Conservation (phyloP, 176 grass and related monocot species). For the Juncus inflexus region DNA sequence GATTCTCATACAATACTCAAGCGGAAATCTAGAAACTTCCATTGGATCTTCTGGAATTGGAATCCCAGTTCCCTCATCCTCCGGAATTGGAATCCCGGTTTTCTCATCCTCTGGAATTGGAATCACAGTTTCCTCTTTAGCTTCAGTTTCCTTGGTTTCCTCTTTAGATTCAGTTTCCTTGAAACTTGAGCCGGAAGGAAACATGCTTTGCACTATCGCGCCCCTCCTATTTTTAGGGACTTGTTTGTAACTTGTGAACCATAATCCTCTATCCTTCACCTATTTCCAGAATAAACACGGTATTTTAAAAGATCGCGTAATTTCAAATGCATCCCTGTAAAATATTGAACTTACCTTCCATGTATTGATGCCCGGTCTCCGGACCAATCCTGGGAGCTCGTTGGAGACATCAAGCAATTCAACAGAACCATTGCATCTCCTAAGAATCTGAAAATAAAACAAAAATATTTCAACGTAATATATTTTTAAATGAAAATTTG, state of each 20-base stretch:
- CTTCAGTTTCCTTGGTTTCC: conserved; percentile 27
- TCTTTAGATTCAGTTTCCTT: conserved; percentile 30
- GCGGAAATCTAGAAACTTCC: conserved; percentile 65
- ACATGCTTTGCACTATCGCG: conserved; percentile 78
- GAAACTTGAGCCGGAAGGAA: conserved; percentile 73
- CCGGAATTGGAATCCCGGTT: conserved; percentile 10
- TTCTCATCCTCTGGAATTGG: conserved; percentile 25
- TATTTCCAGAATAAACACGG: conserved; percentile 12
- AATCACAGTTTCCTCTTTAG: conserved; percentile 3
- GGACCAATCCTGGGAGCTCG: conserved; percentile 63
- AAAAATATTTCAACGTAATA: conserved; percentile 12
- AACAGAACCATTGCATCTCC: conserved; percentile 72
- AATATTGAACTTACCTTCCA: conserved; percentile 77
- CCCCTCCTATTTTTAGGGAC: conserved; percentile 63
- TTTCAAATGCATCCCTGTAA: not conserved
- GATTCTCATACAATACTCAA: conserved; percentile 91
- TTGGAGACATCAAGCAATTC: conserved; percentile 81
- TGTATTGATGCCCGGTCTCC: conserved; percentile 71
- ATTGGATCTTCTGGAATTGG: conserved; percentile 23
- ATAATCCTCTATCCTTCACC: conserved; percentile 83
- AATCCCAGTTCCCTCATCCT: conserved; percentile 27
- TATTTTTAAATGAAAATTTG: not conserved
- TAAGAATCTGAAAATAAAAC: conserved; percentile 55
- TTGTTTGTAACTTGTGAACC: conserved; percentile 76
- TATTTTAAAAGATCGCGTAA: not conserved